Base-by-base conservation (phyloP, 1,139 yeast species). In the Suhomyces anneliseae region DNA sequence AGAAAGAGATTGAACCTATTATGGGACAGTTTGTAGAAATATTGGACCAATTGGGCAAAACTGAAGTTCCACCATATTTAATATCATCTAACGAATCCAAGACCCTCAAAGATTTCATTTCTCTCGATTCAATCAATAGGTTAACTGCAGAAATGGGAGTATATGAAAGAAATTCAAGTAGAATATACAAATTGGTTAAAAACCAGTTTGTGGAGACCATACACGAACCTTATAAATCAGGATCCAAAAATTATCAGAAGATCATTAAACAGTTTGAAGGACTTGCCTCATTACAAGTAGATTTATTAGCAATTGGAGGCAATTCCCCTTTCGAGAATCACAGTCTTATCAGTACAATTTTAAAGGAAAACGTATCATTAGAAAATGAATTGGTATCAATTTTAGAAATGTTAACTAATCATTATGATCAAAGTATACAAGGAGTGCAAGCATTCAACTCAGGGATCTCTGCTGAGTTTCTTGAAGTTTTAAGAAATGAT, bases 331-430 rank as follows among this genome's bases (percentile, higher is more conserved):
- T 42, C 12, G 46, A 39, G 19, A 19, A 32, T 9, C 50, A 44
- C 11, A 47, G 39, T 26, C 24, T 44, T 4, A 43, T 54, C 11
- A 47, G 46, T 35, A 50, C 55, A 9, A 45, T 56, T 7, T 38
- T 56, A 14, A 50, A 52, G 53, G 80, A 78, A 47, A 80, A 85
- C 52, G 66, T 69, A 7, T 69, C 75, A 0, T 68, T 85, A 46
- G 96, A 90, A 45, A 76, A 77, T 49, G 95, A 87, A 46, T 74
- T 90, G 64, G 95, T 89, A 0, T 74, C 79, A 8, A 69, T 87
- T 15, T 68, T 90, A 34, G 85, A 83, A 49, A 83, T 90, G 60
- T 68, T 90, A 35, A 86, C 96, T 7, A 80, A 82, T 46, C 97
- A 90, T 65, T 89, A 83, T 55, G 97, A 90, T 61, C 90, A 87